These are phyloP conservation scores for Solanum piurae DNA, from an alignment of 257 asterid species.

Conservation along the genomic window DNA sequence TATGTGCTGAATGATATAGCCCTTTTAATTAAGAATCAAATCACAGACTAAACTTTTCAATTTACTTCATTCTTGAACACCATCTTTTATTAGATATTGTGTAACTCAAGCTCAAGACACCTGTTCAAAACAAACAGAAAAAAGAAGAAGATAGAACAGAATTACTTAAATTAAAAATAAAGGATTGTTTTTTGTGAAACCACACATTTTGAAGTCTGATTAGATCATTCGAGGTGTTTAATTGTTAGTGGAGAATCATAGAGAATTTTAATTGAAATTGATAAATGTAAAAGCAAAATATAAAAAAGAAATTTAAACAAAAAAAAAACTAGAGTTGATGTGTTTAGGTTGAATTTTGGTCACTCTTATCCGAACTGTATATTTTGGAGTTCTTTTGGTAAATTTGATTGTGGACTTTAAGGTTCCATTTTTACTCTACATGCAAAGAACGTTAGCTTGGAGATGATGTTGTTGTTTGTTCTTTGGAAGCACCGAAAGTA, in stretches of 20 bases:
- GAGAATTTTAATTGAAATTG: neutral
- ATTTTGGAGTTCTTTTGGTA: neutral
- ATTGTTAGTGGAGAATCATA: neutral
- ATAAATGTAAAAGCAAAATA: neutral
- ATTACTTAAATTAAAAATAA: neutral
- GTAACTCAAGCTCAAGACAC: neutral
- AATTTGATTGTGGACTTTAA: neutral
- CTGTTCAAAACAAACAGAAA: neutral
- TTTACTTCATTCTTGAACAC: neutral
- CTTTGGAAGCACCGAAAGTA: neutral
- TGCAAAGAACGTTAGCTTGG: neutral
- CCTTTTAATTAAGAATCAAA: neutral
- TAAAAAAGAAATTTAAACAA: neutral
- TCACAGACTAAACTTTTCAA: neutral
- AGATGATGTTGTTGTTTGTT: neutral
- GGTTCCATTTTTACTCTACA: neutral
- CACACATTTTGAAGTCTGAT: neutral
- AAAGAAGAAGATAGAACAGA: neutral
- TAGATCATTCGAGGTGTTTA: neutral
- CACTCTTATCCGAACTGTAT: neutral
- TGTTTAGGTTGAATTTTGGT: neutral
- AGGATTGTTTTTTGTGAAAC: neutral
- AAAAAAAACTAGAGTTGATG: neutral
- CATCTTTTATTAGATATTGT: neutral
- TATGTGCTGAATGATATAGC: neutral